A percentile compares a stretch with the other conserved stretches of the same genome.
phyloP scores from a whole-genome alignment of 805 yeast species.

The Candida patagonica region DNA sequence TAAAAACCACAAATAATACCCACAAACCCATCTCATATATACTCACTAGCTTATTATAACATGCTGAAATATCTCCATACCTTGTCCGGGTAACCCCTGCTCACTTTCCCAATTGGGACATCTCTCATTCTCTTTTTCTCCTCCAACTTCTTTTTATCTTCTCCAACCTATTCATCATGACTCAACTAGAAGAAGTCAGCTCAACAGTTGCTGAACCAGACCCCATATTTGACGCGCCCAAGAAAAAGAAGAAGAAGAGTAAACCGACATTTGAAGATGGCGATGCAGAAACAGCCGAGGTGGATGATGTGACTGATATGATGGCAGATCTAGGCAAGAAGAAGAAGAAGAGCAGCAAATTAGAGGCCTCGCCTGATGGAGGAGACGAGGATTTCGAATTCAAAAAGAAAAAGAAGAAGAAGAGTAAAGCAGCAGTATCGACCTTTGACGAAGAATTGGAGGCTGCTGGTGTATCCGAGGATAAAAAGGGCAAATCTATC shows the following conservation, averaged over 20 bases:
- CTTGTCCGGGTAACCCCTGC: no score
- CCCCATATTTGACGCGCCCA: slow-evolving; percentile 27
- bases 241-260: slow-evolving; percentile 29
- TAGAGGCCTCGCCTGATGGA: slow-evolving; percentile 25
- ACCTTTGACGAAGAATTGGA: slow-evolving; percentile 87
- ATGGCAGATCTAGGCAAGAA: slow-evolving; percentile 78
- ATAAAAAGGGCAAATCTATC: slow-evolving; percentile 12
- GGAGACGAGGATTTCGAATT: slow-evolving; percentile 41
- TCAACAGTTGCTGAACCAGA: not conserved
- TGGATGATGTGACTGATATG: slow-evolving; percentile 45
- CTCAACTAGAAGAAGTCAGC: slow-evolving; percentile 1
- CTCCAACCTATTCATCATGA: no score
- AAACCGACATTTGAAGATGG: slow-evolving; percentile 17
- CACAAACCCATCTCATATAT: no score
- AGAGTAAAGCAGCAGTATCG: slow-evolving; percentile 41
- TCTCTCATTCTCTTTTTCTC: no score
- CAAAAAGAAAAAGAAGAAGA: slow-evolving; percentile 36
- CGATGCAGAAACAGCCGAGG: slow-evolving; percentile 11
- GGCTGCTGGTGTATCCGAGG: slow-evolving; percentile 73
- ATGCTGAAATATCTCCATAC: no score
- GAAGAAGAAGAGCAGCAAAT: slow-evolving; percentile 27
- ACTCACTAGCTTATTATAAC: no score
- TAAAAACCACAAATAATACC: no score
- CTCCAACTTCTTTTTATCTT: no score
- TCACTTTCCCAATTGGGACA: no score